phyloP scores from a whole-genome alignment of 2,329 filamentous ascomycete genomes.

The Pyrenophora tritici-repentis region DNA sequence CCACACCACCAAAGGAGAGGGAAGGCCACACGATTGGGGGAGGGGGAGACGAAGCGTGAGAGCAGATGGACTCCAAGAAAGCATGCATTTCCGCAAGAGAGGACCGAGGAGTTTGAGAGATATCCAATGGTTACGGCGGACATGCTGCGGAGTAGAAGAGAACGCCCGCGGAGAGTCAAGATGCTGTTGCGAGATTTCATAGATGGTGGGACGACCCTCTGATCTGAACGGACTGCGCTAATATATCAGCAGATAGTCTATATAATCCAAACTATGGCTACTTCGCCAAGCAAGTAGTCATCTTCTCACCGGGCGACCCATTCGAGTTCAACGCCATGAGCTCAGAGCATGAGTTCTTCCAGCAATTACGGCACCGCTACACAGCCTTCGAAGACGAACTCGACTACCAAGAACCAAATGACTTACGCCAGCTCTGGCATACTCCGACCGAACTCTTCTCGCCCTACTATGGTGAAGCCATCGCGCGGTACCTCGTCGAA shows the following conservation, averaged over 20 bases:
- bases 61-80: constrained; percentile 86
- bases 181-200: constrained; percentile 98
- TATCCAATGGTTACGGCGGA: constrained; percentile 87
- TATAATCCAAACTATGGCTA: constrained; percentile 96
- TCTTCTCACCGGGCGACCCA: constrained; percentile 89
- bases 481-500: constrained; percentile 91
- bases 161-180: constrained; percentile 86
- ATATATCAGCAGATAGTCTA: constrained; percentile 66
- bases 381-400: constrained; percentile 87
- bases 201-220: constrained; percentile 65
- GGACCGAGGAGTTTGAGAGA: constrained; percentile 76
- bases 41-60: constrained; percentile 57
- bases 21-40: constrained; percentile 34
- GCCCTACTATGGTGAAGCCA: constrained; percentile 94
- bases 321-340: constrained; percentile 83
- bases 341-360: constrained; percentile 85
- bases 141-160: constrained; percentile 71
- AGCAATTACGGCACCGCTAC: constrained; percentile 76
- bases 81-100: constrained; percentile 74
- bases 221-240: background rate
- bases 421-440: constrained; percentile 93
- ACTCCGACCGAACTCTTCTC: constrained; percentile 97
- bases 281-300: constrained; percentile 94
- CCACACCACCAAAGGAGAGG: constrained; percentile 37
- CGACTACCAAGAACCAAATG: constrained; percentile 72